Base-by-base conservation (phyloP, 208 protist species). In the Acanthamoeba triangularis region DNA sequence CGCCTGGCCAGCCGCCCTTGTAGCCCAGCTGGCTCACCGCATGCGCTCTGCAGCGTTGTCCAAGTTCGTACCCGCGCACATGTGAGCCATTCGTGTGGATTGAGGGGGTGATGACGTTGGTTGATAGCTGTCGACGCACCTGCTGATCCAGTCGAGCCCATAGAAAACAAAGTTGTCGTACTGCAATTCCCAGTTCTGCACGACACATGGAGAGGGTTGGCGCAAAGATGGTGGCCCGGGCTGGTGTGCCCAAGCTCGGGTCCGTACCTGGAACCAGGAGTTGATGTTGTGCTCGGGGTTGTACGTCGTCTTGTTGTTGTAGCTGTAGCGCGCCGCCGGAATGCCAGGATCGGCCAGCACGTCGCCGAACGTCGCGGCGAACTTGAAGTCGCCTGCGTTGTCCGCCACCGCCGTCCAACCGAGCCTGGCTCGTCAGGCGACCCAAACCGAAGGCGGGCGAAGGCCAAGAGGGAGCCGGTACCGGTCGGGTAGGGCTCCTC, bases 1-100 rank as follows among this genome's bases (percentile, higher is more conserved):
- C 72, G 37, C 72, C 72, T 7, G 72, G 72, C 72, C 72, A 80
- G 72, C 72, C 72, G 30, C 72, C 72, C 72, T 80, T 80, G 72
- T 80, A 80, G 72, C 72, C 72, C 72, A 80, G 30, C 72, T 80
- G 25, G 72, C 72, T 37, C 72, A 80, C 72, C 37, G 72, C 72
- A 44, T 80, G 72, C 33, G 72, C 72, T 20, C 72, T 80, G 65
- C 37, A 11, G 37, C 5, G 7, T 0, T 14, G n/a, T 1, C 37
- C 72, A n/a, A n/a, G n/a, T n/a, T n/a, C n/a, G n/a, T n/a, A n/a
- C n/a, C n/a, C n/a, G n/a, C n/a, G n/a, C n/a, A 67, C 61, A 33
- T 2, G 25, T 25, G 25, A 25, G 20, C 7, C 61, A 69, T 23
- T 69, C 11, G 23, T 2, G 30, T 3, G 7, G 25, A n/a, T 6